These are phyloP conservation scores for Casaregolazyma lundiana DNA, from an alignment of 1,139 yeast species.

Conservation along the genomic window DNA sequence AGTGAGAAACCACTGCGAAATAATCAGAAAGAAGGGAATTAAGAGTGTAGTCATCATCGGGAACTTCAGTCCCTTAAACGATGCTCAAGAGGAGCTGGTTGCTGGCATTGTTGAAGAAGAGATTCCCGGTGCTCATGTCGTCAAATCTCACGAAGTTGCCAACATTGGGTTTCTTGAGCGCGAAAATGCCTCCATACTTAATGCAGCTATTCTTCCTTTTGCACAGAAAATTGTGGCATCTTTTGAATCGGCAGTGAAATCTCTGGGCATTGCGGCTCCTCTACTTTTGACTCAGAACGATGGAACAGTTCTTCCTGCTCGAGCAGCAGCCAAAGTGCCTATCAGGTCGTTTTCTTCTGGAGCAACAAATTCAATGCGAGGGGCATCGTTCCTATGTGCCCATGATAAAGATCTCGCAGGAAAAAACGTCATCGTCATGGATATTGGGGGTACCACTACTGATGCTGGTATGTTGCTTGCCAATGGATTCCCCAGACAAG, in stretches of 20 bases:
- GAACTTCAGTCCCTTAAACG: constrained; percentile 37
- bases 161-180: constrained; percentile 41
- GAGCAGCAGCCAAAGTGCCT: constrained; percentile 37
- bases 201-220: constrained; percentile 40
- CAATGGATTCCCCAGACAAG: constrained; percentile 40
- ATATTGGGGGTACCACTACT: constrained; percentile 45
- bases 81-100: constrained; percentile 36
- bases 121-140: constrained; percentile 35
- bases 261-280: constrained; percentile 36
- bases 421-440: constrained; percentile 35
- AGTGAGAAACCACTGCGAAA: constrained; percentile 29
- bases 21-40: constrained; percentile 32
- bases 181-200: constrained; percentile 42
- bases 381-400: constrained; percentile 40
- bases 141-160: constrained; percentile 37
- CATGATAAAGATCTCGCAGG: constrained; percentile 30
- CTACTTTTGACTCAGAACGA: constrained; percentile 42
- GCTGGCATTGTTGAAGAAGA: constrained; percentile 29
- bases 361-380: constrained; percentile 45
- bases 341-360: constrained; percentile 44
- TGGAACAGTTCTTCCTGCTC: constrained; percentile 39
- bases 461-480: constrained; percentile 41
- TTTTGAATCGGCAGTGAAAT: constrained; percentile 34
- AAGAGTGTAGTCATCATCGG: constrained; percentile 38
- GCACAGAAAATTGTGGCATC: constrained; percentile 37